A percentile compares a stretch with the other conserved stretches of the same genome.
These are phyloP conservation scores for Pinus taeda DNA, from an alignment of 75 land plant species.

Conservation along the genomic window DNA sequence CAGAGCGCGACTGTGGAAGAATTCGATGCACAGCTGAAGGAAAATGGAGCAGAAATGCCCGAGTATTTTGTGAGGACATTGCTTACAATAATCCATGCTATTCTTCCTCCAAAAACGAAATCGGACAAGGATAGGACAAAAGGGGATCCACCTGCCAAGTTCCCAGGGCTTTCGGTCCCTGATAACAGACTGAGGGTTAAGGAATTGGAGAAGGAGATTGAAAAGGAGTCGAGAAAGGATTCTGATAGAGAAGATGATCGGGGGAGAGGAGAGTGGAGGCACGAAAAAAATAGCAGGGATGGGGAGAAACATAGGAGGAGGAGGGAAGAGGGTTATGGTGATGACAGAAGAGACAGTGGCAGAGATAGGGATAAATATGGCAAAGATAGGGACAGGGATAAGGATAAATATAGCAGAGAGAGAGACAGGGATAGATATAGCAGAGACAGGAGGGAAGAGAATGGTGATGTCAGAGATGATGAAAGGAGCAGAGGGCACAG, in stretches of 20 bases:
- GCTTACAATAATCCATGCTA: slow-evolving; percentile 85
- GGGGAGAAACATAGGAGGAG: not conserved
- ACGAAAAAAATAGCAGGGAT: not conserved
- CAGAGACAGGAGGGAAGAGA: slow-evolving; percentile 17
- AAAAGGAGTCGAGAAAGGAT: slow-evolving; percentile 46
- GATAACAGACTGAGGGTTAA: slow-evolving; percentile 49
- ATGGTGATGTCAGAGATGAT: slow-evolving; percentile 12
- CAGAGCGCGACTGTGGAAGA: slow-evolving; percentile 48
- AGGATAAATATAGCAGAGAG: slow-evolving; percentile 13
- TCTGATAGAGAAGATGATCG: slow-evolving; percentile 33
- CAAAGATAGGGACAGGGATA: slow-evolving; percentile 13
- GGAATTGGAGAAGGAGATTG: slow-evolving; percentile 64
- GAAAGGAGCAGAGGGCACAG: slow-evolving; percentile 7
- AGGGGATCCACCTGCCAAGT: slow-evolving; percentile 16
- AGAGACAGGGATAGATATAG: slow-evolving; percentile 15
- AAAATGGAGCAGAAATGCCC: slow-evolving; percentile 83
- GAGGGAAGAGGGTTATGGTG: not conserved
- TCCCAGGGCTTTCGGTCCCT: slow-evolving; percentile 42
- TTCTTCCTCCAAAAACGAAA: slow-evolving; percentile 61
- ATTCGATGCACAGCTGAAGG: slow-evolving; percentile 59
- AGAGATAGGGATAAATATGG: slow-evolving; percentile 8
- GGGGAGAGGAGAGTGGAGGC: not conserved
- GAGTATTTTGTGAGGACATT: slow-evolving; percentile 88
- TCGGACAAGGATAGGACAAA: not conserved
- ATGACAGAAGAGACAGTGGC: not conserved